phyloP scores from a whole-genome alignment of 768 basidiomycete species.

The Mrakia hoshinonis region DNA sequence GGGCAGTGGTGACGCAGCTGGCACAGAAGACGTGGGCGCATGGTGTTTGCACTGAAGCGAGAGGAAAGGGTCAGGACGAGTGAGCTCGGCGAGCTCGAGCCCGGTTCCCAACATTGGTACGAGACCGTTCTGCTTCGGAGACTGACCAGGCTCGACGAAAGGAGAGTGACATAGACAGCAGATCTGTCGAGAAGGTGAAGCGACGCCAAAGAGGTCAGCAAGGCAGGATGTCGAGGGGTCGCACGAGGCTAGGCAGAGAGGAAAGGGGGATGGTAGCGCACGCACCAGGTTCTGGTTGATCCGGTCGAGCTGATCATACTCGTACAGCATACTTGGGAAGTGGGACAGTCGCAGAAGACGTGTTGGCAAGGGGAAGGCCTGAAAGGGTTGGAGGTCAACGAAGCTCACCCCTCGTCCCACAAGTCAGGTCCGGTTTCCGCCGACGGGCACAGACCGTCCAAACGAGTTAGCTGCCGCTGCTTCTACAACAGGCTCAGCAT shows the following conservation, averaged over 20 bases:
- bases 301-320: background rate
- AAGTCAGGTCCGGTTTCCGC: no score
- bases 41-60: background rate
- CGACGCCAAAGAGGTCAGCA: background rate
- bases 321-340: background rate
- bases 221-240: no score
- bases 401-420: no score
- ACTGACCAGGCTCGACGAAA: background rate
- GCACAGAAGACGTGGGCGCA: slow-evolving; percentile 80
- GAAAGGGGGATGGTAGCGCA: background rate
- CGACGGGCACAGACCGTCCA: no score
- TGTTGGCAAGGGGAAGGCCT: no score
- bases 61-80: background rate
- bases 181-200: background rate
- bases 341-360: no score
- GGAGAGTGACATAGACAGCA: slow-evolving; percentile 10
- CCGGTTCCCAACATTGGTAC: background rate
- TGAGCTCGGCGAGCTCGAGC: background rate
- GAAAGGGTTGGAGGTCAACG: no score
- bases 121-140: no score
- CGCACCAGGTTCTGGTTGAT: slow-evolving; percentile 5
- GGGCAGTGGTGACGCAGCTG: slow-evolving; percentile 67
- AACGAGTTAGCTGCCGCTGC: no score
- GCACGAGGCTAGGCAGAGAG: slow-evolving; percentile 32
- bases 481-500: no score